These are phyloP conservation scores for Chlamydomonas urium DNA, from an alignment of 139 green algal species.

Conservation along the genomic window DNA sequence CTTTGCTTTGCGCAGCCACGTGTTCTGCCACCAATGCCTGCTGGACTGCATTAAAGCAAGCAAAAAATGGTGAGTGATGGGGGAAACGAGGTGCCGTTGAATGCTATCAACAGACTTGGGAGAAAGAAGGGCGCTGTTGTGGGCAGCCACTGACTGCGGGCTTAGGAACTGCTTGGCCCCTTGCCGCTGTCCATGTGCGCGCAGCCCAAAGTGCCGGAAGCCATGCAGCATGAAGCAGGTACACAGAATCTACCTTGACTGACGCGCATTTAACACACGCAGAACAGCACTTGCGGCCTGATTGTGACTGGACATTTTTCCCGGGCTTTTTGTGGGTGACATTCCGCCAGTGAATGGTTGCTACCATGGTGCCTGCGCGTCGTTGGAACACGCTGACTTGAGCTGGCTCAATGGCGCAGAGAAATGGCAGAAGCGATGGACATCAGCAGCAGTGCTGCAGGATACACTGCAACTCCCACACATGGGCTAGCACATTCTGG, in stretches of 20 bases:
- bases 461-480: too few species aligned
- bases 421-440: too few species aligned
- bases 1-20: not conserved
- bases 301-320: too few species aligned
- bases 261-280: too few species aligned
- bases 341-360: too few species aligned
- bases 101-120: not conserved
- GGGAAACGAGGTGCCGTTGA: not conserved
- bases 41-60: not conserved
- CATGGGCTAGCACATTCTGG: too few species aligned
- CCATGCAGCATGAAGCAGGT: not conserved
- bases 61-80: constrained; percentile 2
- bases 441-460: too few species aligned
- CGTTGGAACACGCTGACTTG: too few species aligned
- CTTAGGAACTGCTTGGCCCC: not conserved
- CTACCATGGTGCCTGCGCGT: too few species aligned
- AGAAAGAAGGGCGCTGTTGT: not conserved
- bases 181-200: not conserved
- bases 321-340: too few species aligned
- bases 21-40: constrained; percentile 7
- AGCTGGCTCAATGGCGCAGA: too few species aligned
- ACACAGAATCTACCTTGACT: constrained; percentile 5
- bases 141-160: not conserved
- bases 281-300: too few species aligned
- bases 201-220: constrained; percentile 4